phyloP scores from a whole-genome alignment of 202 grass and related monocot genomes.

The Carex sylvatica region DNA sequence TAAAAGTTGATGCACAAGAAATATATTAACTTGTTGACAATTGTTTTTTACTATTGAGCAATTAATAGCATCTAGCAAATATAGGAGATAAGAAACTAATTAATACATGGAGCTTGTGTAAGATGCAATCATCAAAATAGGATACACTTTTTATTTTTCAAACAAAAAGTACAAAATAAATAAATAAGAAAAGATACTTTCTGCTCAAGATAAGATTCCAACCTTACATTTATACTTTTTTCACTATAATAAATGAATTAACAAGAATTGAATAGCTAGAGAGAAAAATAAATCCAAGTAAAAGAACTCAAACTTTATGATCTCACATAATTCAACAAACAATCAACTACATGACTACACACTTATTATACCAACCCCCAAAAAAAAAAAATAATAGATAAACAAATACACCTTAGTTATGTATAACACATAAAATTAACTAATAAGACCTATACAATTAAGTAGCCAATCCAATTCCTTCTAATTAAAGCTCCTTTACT shows the following conservation, averaged over 20 bases:
- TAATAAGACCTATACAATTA: conserved; percentile 24
- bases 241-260: background rate
- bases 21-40: too few relatives aligned
- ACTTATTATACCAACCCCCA: background rate
- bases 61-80: background rate
- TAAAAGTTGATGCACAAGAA: too few relatives aligned
- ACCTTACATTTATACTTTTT: background rate
- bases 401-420: conserved; percentile 24
- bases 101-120: background rate
- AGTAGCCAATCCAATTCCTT: background rate
- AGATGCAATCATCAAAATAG: background rate
- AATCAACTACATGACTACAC: conserved; percentile 11
- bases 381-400: background rate
- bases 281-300: background rate
- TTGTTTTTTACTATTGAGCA: too few relatives aligned
- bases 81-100: background rate
- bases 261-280: background rate
- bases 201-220: conserved; percentile 6
- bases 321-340: conserved; percentile 19
- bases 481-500: conserved; percentile 23
- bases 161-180: background rate
- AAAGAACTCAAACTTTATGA: background rate
- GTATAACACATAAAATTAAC: conserved; percentile 14
- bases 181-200: background rate
- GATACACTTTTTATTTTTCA: background rate